Conservation (phyloP, 2,329 filamentous ascomycete genomes). For the Curvularia lunata region DNA sequence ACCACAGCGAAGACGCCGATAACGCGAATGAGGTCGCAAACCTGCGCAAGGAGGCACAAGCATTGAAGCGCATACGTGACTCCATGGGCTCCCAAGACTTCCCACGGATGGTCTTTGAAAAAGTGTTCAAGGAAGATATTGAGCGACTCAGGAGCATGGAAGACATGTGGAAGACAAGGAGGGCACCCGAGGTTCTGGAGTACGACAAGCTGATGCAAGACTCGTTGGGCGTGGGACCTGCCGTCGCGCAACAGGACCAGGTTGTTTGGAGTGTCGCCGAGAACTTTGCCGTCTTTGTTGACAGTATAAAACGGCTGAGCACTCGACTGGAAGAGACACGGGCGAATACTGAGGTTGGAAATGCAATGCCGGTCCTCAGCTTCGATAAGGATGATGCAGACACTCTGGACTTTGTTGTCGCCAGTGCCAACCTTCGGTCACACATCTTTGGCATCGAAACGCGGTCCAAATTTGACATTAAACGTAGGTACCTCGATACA, state of each 20-base stretch:
- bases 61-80: slow-evolving; percentile 80
- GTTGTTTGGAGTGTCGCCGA: slow-evolving; percentile 80
- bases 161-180: slow-evolving; percentile 92
- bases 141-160: slow-evolving; percentile 82
- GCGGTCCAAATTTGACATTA: slow-evolving; percentile 94
- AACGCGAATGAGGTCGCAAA: slow-evolving; percentile 90
- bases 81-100: slow-evolving; percentile 82
- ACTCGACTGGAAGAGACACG: slow-evolving; percentile 72
- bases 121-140: slow-evolving; percentile 89
- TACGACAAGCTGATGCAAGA: slow-evolving; percentile 67
- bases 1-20: slow-evolving; percentile 79
- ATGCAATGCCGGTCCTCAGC: slow-evolving; percentile 67
- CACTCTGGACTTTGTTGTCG: slow-evolving; percentile 91
- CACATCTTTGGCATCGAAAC: slow-evolving; percentile 85
- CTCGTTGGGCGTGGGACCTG: slow-evolving; percentile 58
- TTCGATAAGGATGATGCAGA: slow-evolving; percentile 98
- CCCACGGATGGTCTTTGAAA: slow-evolving; percentile 81
- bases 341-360: slow-evolving; percentile 57
- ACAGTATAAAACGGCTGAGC: slow-evolving; percentile 80
- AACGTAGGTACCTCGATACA: slow-evolving; percentile 59
- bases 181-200: slow-evolving; percentile 73
- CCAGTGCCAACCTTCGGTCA: slow-evolving; percentile 88
- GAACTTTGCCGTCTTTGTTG: slow-evolving; percentile 83
- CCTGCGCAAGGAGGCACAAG: slow-evolving; percentile 80
- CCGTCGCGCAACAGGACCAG: slow-evolving; percentile 71